Evolutionary conservation across 2,329 filamentous ascomycete genomes (phyloP).

Genomic region (Talaromyces sp.): DNA sequence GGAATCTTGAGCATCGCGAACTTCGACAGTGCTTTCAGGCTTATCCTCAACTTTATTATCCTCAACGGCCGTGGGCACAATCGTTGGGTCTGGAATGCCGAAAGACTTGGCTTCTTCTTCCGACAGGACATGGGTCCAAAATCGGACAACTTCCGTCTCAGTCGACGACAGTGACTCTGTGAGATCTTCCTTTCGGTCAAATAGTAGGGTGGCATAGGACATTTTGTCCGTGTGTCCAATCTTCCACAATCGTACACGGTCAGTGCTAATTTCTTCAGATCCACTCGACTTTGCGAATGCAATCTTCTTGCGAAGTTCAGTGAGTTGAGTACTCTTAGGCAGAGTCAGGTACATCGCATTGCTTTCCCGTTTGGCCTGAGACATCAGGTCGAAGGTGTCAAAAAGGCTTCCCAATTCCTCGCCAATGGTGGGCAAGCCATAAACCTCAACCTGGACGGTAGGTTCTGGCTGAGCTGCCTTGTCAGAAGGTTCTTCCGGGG

Average conservation of each 20-base stretch:
- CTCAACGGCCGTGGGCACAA: slow-evolving; percentile 12
- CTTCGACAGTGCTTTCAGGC: slow-evolving; percentile 24
- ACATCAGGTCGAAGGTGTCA: slow-evolving; percentile 41
- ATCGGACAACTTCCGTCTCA: slow-evolving; percentile 24
- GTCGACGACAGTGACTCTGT: slow-evolving; percentile 21
- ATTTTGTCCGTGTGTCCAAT: slow-evolving; percentile 30
- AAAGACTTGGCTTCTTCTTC: slow-evolving; percentile 28
- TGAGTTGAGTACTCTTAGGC: slow-evolving; percentile 27
- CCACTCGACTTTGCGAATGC: slow-evolving; percentile 25
- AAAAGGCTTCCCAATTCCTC: slow-evolving; percentile 32
- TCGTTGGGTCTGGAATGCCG: slow-evolving; percentile 31
- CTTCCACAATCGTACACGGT: slow-evolving; percentile 37
- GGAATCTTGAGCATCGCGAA: slow-evolving; percentile 21
- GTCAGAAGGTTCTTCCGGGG: slow-evolving; percentile 8
- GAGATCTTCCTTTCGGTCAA: slow-evolving; percentile 30
- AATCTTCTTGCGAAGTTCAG: slow-evolving; percentile 34
- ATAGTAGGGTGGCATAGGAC: slow-evolving; percentile 28
- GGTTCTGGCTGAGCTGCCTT: slow-evolving; percentile 11
- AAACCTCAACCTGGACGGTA: slow-evolving; percentile 34
- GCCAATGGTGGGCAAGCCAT: slow-evolving; percentile 30
- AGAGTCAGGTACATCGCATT: slow-evolving; percentile 31
- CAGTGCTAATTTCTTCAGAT: slow-evolving; percentile 19
- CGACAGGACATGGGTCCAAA: slow-evolving; percentile 36
- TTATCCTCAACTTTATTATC: slow-evolving; percentile 26
- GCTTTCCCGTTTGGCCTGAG: slow-evolving; percentile 28